Percentiles rank a stretch among this genome's conserved stretches.
phyloP scores from a whole-genome alignment of 2,329 filamentous ascomycete species.

The Ascosphaera pollenicola region DNA sequence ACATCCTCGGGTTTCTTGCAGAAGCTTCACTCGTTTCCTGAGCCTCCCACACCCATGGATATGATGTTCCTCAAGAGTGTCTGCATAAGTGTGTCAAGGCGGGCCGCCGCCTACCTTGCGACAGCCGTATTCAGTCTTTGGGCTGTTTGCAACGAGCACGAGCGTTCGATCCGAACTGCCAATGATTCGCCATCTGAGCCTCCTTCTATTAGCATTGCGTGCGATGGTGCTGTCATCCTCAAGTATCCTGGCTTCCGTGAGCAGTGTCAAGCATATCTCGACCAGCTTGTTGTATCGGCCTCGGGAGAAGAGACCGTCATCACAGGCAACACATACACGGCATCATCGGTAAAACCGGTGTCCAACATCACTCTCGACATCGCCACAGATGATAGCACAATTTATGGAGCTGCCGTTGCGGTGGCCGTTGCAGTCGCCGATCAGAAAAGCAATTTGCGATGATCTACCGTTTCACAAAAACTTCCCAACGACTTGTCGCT shows the following conservation, averaged over 20 bases:
- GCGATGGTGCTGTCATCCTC: slow-evolving; percentile 29
- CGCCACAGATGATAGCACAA: slow-evolving; percentile 20
- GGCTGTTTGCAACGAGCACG: slow-evolving; percentile 29
- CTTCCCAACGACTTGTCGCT: too few species aligned
- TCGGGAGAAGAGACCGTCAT: background rate
- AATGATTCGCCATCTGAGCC: slow-evolving; percentile 2
- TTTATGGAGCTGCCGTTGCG: slow-evolving; percentile 25
- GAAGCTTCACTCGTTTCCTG: slow-evolving; percentile 27
- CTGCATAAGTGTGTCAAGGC: slow-evolving; percentile 30
- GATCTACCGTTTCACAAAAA: too few species aligned
- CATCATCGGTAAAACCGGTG: slow-evolving; percentile 1
- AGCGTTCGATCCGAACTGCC: slow-evolving; percentile 13
- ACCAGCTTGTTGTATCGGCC: slow-evolving; percentile 16
- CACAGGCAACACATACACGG: background rate
- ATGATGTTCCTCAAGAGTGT: slow-evolving; percentile 32
- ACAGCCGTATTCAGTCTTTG: slow-evolving; percentile 41
- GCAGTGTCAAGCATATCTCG: slow-evolving; percentile 21
- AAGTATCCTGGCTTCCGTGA: slow-evolving; percentile 27
- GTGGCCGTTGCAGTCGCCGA: slow-evolving; percentile 21
- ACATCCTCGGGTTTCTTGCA: slow-evolving; percentile 25
- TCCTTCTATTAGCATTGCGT: slow-evolving; percentile 21
- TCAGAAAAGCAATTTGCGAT: slow-evolving; percentile 3
- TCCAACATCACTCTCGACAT: slow-evolving; percentile 3
- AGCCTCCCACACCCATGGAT: slow-evolving; percentile 25
- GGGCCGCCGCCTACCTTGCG: slow-evolving; percentile 40